Percentiles rank a stretch among this genome's conserved stretches.
Evolutionary conservation across 352 stramenopile species (phyloP).

Genomic region (Globisporangium perplexum): DNA sequence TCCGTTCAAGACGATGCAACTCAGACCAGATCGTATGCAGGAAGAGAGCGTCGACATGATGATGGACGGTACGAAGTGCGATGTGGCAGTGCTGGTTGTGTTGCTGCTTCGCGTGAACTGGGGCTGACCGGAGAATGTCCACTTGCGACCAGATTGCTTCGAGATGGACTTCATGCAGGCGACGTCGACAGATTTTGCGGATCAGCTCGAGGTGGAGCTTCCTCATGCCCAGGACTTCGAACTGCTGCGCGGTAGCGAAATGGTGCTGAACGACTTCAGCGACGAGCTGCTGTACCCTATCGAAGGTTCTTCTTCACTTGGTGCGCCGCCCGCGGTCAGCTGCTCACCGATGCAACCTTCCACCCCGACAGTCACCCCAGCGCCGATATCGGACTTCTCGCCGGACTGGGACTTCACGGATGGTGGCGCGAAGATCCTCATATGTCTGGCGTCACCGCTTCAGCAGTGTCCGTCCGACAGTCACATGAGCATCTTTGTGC

Average conservation of each 20-base stretch:
- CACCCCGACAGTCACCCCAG: slow-evolving; percentile 15
- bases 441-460: slow-evolving; percentile 58
- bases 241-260: slow-evolving; percentile 6
- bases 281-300: slow-evolving; percentile 27
- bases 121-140: not conserved
- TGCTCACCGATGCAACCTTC: not conserved
- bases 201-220: not conserved
- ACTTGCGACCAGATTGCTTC: slow-evolving; percentile 43
- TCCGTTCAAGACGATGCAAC: slow-evolving; percentile 7
- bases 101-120: not conserved
- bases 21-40: not conserved
- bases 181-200: not conserved
- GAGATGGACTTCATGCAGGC: slow-evolving; percentile 37
- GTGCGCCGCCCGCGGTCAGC: not conserved
- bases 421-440: slow-evolving; percentile 78
- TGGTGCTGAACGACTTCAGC: slow-evolving; percentile 15
- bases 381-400: slow-evolving; percentile 77
- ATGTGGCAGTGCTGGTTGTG: too few relatives aligned
- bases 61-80: slow-evolving; percentile 36
- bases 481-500: slow-evolving; percentile 50
- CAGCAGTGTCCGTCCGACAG: slow-evolving; percentile 13
- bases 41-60: slow-evolving; percentile 44
- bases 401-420: slow-evolving; percentile 77
- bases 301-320: slow-evolving; percentile 7
- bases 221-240: slow-evolving; percentile 5